These are phyloP conservation scores for Domatiomyces globalis DNA, from an alignment of 2,329 filamentous ascomycete species.

Conservation along the genomic window DNA sequence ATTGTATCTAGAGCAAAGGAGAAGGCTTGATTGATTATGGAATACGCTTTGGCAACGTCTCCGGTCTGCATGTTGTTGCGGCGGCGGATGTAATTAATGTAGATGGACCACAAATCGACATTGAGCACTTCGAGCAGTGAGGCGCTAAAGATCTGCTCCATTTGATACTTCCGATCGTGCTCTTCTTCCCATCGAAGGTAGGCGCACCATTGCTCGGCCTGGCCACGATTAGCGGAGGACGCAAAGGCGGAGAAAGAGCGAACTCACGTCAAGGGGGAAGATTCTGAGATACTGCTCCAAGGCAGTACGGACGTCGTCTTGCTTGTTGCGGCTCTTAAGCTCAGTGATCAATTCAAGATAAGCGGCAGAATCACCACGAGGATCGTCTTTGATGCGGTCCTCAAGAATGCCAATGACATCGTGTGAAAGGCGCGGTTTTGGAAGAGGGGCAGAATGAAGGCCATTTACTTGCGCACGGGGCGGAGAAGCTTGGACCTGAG, in stretches of 20 bases:
- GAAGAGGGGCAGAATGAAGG: conserved; percentile 20
- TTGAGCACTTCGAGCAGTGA: conserved; percentile 67
- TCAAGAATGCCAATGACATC: conserved; percentile 71
- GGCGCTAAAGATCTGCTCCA: conserved; percentile 71
- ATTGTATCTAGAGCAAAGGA: conserved; percentile 83
- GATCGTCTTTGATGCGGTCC: conserved; percentile 81
- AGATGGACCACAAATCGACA: conserved; percentile 79
- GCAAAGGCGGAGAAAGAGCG: conserved; percentile 1
- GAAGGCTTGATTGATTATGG: conserved; percentile 71
- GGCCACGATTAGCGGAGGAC: conserved; percentile 23
- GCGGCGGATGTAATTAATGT: conserved; percentile 88
- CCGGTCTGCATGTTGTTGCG: conserved; percentile 78
- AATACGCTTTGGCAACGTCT: conserved; percentile 58
- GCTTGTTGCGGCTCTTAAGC: conserved; percentile 64
- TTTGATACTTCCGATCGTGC: conserved; percentile 63
- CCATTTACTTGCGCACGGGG: conserved; percentile 15
- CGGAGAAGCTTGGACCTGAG: conserved; percentile 13
- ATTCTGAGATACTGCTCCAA: conserved; percentile 79
- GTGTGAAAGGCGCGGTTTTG: conserved; percentile 47
- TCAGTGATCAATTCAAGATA: conserved; percentile 82
- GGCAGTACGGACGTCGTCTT: conserved; percentile 63
- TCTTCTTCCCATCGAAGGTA: conserved; percentile 84
- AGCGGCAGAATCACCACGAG: conserved; percentile 79
- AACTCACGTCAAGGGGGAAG: conserved; percentile 80
- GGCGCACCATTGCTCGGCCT: conserved; percentile 85